Percentiles rank a stretch among this genome's conserved stretches.
phyloP scores from a whole-genome alignment of 768 basidiomycete species.

The Xerocomellus amylosporus region DNA sequence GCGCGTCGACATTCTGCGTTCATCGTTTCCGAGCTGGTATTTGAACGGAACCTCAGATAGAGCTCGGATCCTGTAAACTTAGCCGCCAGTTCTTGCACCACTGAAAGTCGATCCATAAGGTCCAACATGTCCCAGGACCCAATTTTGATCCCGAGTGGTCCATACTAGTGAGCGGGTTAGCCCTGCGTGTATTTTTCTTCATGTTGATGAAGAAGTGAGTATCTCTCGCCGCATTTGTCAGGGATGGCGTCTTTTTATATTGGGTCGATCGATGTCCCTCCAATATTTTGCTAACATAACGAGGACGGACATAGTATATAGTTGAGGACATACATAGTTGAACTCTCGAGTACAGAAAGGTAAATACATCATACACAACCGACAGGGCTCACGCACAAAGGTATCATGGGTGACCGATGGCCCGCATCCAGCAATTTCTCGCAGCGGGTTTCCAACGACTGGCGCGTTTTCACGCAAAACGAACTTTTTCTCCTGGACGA shows the following conservation, averaged over 20 bases:
- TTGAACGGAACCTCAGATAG: too few species aligned
- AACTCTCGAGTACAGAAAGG: neutral
- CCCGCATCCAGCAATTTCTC: neutral
- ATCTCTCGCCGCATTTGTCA: too few species aligned
- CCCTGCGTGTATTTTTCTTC: too few species aligned
- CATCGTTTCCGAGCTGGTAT: too few species aligned
- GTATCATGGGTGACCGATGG: neutral
- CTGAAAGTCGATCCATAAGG: too few species aligned
- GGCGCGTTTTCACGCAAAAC: conserved; percentile 50
- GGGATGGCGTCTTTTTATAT: neutral
- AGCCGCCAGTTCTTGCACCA: too few species aligned
- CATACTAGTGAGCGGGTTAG: too few species aligned
- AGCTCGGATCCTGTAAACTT: too few species aligned
- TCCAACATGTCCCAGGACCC: too few species aligned
- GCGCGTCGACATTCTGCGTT: neutral
- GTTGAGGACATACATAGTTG: neutral
- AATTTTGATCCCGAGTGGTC: too few species aligned
- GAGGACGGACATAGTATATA: neutral
- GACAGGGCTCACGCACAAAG: neutral
- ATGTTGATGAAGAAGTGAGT: too few species aligned
- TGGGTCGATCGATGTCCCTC: neutral
- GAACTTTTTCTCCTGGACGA: conserved; percentile 83
- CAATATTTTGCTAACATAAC: neutral
- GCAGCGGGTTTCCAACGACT: neutral
- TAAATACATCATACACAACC: neutral